phyloP scores from a whole-genome alignment of 805 yeast species.

The Metschnikowia lochheadii region DNA sequence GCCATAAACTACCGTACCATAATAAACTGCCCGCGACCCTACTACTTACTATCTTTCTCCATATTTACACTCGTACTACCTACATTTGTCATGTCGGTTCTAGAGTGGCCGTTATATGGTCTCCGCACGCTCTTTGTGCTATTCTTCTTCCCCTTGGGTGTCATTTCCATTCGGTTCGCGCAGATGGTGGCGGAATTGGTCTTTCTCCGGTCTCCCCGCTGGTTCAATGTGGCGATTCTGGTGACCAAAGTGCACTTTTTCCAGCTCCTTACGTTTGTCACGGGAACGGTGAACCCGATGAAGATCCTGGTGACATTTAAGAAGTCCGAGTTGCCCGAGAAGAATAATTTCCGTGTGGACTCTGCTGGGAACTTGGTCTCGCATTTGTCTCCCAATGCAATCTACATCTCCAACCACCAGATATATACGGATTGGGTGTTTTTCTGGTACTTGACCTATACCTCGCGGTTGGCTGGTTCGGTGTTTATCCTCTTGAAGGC shows the following conservation, averaged over 20 bases:
- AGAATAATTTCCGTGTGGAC: slow-evolving; percentile 22
- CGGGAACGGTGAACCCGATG: slow-evolving; percentile 51
- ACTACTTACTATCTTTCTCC: too few species aligned
- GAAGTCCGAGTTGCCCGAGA: slow-evolving; percentile 30
- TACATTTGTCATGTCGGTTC: slow-evolving; percentile 2
- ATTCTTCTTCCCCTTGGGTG: slow-evolving; percentile 23
- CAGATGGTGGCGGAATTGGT: slow-evolving; percentile 40
- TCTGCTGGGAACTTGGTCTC: slow-evolving; percentile 19
- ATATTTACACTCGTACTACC: too few species aligned
- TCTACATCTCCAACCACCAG: slow-evolving; percentile 86
- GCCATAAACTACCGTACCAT: too few species aligned
- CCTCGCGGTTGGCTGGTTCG: slow-evolving; percentile 59
- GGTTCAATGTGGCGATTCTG: slow-evolving; percentile 42
- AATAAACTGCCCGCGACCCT: too few species aligned
- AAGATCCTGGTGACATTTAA: slow-evolving; percentile 49
- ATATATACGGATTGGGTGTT: slow-evolving; percentile 92
- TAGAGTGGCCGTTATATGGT: slow-evolving; percentile 12
- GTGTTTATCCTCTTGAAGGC: slow-evolving; percentile 76
- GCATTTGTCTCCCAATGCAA: slow-evolving; percentile 46
- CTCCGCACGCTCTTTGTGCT: slow-evolving; percentile 22
- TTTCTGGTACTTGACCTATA: slow-evolving; percentile 79
- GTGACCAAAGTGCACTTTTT: slow-evolving; percentile 59
- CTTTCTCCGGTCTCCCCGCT: slow-evolving; percentile 27
- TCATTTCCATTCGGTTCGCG: slow-evolving; percentile 41
- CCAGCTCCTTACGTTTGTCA: slow-evolving; percentile 46